A percentile compares a stretch with the other conserved stretches of the same genome.
These are phyloP conservation scores for Rhamnella rubrinervis DNA, from an alignment of 331 rosid species.

Conservation along the genomic window DNA sequence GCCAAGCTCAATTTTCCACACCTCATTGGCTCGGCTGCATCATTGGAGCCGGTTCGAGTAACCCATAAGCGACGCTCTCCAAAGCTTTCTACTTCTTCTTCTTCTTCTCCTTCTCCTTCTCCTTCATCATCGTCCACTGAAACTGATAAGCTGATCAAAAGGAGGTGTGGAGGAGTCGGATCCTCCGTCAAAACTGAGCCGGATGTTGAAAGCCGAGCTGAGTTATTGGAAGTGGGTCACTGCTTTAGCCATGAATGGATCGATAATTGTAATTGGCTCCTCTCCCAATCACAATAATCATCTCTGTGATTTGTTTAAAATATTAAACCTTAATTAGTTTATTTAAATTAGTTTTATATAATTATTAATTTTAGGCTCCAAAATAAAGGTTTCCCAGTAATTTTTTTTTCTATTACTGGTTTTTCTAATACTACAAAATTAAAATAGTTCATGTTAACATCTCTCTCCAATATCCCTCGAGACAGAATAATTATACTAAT, in stretches of 20 bases:
- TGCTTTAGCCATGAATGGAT: neutral
- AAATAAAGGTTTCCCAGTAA: no score
- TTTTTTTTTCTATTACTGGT: no score
- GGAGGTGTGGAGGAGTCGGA: neutral
- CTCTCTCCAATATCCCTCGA: no score
- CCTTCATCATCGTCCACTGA: neutral
- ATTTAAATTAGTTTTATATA: no score
- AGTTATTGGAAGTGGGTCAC: neutral
- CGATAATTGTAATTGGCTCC: neutral
- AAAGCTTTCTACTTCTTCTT: neutral
- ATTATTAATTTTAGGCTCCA: no score
- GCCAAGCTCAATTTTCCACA: constrained; percentile 64
- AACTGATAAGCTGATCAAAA: neutral
- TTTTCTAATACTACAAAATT: no score
- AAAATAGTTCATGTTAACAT: no score
- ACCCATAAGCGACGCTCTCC: constrained; percentile 20
- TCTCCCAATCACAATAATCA: neutral
- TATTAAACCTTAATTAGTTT: no score
- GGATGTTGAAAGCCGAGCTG: neutral
- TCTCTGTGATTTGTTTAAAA: neutral
- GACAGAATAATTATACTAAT: no score
- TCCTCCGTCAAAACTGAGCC: neutral
- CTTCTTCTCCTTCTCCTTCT: neutral
- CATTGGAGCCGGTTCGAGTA: constrained; percentile 16
- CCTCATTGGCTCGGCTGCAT: constrained; percentile 15